Conservation (phyloP, 139 green algal genomes). For the Chlorella sp. region DNA sequence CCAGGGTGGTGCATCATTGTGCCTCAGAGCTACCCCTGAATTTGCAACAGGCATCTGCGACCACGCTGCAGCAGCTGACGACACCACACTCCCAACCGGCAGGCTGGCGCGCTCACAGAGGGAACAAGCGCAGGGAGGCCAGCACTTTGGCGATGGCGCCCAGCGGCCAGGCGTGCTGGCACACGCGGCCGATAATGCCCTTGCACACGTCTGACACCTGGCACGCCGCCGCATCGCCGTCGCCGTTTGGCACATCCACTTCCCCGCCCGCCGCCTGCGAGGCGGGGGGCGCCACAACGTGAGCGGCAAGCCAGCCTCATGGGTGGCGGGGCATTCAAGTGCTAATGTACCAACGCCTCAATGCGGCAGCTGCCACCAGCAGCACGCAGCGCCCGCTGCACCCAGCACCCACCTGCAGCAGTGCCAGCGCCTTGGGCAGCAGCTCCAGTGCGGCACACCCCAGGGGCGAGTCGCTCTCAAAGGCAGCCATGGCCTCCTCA, state of each 20-base stretch:
- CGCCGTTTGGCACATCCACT: neutral
- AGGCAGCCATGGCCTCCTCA: constrained; percentile 25
- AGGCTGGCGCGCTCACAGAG: constrained; percentile 13
- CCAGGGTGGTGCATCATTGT: neutral
- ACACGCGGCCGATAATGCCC: neutral
- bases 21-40: neutral
- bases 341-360: too few relatives aligned
- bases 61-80: neutral
- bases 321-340: too few relatives aligned
- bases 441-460: constrained; percentile 29
- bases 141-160: constrained; percentile 5
- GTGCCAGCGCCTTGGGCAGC: constrained; percentile 26
- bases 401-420: constrained; percentile 11
- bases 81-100: neutral
- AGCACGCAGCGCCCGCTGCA: neutral
- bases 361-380: too few relatives aligned
- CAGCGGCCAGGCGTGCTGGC: constrained; percentile 26
- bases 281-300: neutral
- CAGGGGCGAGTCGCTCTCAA: constrained; percentile 20
- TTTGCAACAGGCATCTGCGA: too few relatives aligned
- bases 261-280: neutral
- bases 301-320: neutral
- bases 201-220: constrained; percentile 19
- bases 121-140: constrained; percentile 27
- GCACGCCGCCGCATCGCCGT: neutral